phyloP scores from a whole-genome alignment of 2,329 filamentous ascomycete genomes.

The Diaporthe longicolla region DNA sequence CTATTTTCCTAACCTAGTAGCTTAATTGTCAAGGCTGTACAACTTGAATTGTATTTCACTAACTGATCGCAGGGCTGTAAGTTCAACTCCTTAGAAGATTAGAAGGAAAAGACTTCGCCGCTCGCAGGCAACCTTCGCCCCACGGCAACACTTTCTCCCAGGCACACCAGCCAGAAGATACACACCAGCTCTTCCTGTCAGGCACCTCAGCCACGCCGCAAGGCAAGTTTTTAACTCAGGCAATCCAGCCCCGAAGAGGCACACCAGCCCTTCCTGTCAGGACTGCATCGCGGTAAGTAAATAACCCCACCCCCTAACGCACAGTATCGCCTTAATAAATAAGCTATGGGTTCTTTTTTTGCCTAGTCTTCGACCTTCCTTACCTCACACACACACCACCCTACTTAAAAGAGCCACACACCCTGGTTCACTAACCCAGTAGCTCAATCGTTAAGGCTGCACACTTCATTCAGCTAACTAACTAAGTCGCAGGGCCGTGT shows the following conservation, averaged over 20 bases:
- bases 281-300: background rate
- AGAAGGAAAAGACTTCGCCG: too few species aligned
- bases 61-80: background rate
- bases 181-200: too few species aligned
- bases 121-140: too few species aligned
- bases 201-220: too few species aligned
- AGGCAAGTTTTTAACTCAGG: too few species aligned
- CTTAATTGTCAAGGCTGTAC: background rate
- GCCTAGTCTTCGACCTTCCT: too few species aligned
- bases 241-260: too few species aligned
- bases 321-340: background rate
- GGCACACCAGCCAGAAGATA: too few species aligned
- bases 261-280: too few species aligned
- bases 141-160: too few species aligned
- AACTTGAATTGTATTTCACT: background rate
- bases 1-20: background rate
- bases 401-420: background rate
- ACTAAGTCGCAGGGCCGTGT: background rate
- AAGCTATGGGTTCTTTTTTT: background rate
- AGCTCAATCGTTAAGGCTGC: conserved; percentile 1
- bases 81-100: too few species aligned
- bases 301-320: background rate
- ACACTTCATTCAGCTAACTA: background rate
- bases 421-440: background rate
- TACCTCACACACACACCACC: too few species aligned